Evolutionary conservation across 2,329 filamentous ascomycete species (phyloP), one percentile per base, ranked within the genome.

Genomic region (Bimuria novae-zelandiae): DNA sequence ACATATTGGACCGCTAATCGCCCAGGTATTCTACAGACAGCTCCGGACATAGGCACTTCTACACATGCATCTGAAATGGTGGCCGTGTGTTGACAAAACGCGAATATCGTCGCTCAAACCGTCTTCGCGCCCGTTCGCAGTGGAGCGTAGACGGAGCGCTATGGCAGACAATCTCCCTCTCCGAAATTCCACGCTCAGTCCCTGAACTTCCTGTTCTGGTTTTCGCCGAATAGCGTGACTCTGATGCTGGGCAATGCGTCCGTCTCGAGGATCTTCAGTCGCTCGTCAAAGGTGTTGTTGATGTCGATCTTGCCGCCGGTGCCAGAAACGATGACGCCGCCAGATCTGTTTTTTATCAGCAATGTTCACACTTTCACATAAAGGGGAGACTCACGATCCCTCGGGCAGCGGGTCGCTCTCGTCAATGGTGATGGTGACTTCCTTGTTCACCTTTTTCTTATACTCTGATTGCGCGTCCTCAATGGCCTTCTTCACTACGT

Each of bases 251-350:
- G 94, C 53, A 97, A 84, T 46, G 90, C 89, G 63, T 89, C 89
- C 52, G 88, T 87, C 77, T 96, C 89, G 61, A 97, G 85, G 56
- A 97, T 82, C 69, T 84, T 84, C 76, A 99, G 81, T 62, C 94
- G 87, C 73, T 96, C 89, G 74, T 97, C 94, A 64, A 97, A 89
- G 50, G 94, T 97, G 81, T 99, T 97, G 84, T 97, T 92, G 76
- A 99, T 93, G 69, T 96, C 92, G 73, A 99, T 97, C 83, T 93
- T 97, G 73, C 94, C 94, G 61, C 82, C 82, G 63, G 89, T 88
- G 60, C 92, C 91, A 50, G 96, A 77, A 61, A 99, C 86, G 53
- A 84, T 75, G 52, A 96, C 82, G 67, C 94, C 94, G 55, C 94
- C 94, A 55, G 92, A 83, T 68, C 94, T 97, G 45, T 25, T 19